These are phyloP conservation scores for Leucosporidium scottii DNA, from an alignment of 768 basidiomycete species.

Conservation along the genomic window DNA sequence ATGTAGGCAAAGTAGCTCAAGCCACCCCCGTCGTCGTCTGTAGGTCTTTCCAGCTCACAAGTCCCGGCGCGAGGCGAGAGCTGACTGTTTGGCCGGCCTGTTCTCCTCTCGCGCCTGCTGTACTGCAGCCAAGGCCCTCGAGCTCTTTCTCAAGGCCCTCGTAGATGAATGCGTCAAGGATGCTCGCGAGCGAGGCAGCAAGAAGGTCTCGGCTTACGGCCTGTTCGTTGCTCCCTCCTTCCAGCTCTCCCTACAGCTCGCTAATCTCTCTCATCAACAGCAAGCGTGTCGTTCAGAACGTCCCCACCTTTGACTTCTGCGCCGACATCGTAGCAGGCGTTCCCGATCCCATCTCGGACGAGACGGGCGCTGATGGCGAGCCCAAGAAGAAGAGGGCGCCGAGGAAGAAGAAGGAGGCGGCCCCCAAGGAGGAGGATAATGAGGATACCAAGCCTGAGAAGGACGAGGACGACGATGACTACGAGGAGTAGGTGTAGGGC, in stretches of 20 bases:
- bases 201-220: slow-evolving; percentile 87
- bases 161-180: slow-evolving; percentile 77
- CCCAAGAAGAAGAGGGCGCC: slow-evolving; percentile 17
- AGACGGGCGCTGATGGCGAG: slow-evolving; percentile 40
- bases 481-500: not conserved
- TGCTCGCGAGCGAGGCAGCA: slow-evolving; percentile 66
- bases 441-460: slow-evolving; percentile 9
- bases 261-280: slow-evolving; percentile 45
- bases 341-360: slow-evolving; percentile 76
- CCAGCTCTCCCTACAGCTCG: not conserved
- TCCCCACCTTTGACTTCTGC: slow-evolving; percentile 85
- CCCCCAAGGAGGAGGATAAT: slow-evolving; percentile 21
- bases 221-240: slow-evolving; percentile 54
- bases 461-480: not conserved
- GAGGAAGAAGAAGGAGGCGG: slow-evolving; percentile 3
- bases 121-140: slow-evolving; percentile 79
- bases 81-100: not conserved
- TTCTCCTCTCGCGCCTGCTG: not conserved
- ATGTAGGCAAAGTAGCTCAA: slow-evolving; percentile 95
- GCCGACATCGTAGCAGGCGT: slow-evolving; percentile 81
- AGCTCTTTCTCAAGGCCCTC: slow-evolving; percentile 78
- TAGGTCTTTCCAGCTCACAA: slow-evolving; percentile 46
- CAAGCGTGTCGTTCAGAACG: slow-evolving; percentile 83
- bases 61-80: not conserved
- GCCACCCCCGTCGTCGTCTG: slow-evolving; percentile 95